Conservation (phyloP, 2,329 filamentous ascomycete species). For the Phaeosphaeriaceae sp. region DNA sequence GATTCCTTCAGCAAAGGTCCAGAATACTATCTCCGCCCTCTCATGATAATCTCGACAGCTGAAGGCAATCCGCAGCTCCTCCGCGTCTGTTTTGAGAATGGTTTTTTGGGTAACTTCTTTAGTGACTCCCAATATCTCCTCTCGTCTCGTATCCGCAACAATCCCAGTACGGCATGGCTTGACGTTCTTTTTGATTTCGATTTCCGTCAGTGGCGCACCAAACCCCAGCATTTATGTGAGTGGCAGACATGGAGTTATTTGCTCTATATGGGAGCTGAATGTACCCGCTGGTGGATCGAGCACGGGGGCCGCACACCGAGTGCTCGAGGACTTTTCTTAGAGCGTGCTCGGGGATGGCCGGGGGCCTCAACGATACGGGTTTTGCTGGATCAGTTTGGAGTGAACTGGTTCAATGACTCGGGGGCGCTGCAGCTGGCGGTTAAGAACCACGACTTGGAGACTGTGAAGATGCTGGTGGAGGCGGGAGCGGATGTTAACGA, state of each 20-base stretch:
- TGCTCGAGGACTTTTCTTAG: constrained; percentile 4
- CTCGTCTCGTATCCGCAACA: neutral
- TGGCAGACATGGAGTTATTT: constrained; percentile 7
- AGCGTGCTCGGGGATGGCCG: constrained; percentile 1
- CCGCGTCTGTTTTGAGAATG: constrained; percentile 8
- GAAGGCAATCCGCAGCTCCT: constrained; percentile 5
- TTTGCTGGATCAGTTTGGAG: constrained; percentile 6
- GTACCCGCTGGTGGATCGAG: constrained; percentile 11
- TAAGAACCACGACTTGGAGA: constrained; percentile 10
- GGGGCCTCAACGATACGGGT: constrained; percentile 1
- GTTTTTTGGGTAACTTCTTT: constrained; percentile 1
- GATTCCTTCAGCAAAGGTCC: constrained; percentile 4
- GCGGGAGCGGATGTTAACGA: constrained; percentile 11
- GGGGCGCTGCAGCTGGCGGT: constrained; percentile 9
- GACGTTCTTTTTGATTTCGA: constrained; percentile 11
- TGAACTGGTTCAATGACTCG: constrained; percentile 10
- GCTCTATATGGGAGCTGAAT: constrained; percentile 10
- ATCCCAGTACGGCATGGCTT: constrained; percentile 9
- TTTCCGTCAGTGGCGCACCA: constrained; percentile 9
- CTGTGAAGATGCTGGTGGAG: constrained; percentile 10
- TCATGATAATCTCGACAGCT: constrained; percentile 5
- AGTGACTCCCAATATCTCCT: constrained; percentile 2
- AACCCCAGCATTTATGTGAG: constrained; percentile 2
- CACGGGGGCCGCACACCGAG: constrained; percentile 5
- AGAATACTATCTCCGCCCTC: constrained; percentile 7